Percentiles rank a stretch among this genome's conserved stretches.
These are phyloP conservation scores for Lactarius indigo DNA, from an alignment of 768 basidiomycete species.

Conservation along the genomic window DNA sequence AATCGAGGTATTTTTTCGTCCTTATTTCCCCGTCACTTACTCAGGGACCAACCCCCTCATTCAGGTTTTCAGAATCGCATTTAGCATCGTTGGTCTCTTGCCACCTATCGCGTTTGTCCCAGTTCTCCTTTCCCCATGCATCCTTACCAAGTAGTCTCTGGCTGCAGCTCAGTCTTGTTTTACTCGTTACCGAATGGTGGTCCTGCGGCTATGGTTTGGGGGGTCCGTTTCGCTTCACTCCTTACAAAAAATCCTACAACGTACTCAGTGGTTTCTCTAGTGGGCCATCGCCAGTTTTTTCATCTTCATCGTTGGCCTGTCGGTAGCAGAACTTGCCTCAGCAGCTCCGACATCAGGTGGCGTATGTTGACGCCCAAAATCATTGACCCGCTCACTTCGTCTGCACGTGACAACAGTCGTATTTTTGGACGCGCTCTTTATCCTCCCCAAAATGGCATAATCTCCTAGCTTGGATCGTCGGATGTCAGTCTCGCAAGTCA, in stretches of 20 bases:
- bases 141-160: neutral
- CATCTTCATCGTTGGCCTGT: constrained; percentile 58
- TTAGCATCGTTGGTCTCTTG: constrained; percentile 67
- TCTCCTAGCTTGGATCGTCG: constrained; percentile 65
- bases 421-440: constrained; percentile 65
- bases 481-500: constrained; percentile 31
- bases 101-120: constrained; percentile 55
- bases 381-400: neutral
- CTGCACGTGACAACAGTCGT: constrained; percentile 40
- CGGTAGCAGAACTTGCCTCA: constrained; percentile 68
- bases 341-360: constrained; percentile 74
- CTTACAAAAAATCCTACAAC: constrained; percentile 2
- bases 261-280: constrained; percentile 32
- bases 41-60: neutral
- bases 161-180: constrained; percentile 39
- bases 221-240: constrained; percentile 38
- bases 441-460: constrained; percentile 55
- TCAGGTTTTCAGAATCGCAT: constrained; percentile 67
- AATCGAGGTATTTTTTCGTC: constrained; percentile 24
- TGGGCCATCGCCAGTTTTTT: constrained; percentile 66
- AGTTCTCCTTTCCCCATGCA: neutral
- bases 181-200: constrained; percentile 68
- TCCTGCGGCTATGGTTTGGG: constrained; percentile 71
- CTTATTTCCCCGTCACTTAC: neutral
- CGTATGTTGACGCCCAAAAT: constrained; percentile 33